These are phyloP conservation scores for Cerioporus squamosus DNA, from an alignment of 1,284 basidiomycete genomes.

Conservation along the genomic window DNA sequence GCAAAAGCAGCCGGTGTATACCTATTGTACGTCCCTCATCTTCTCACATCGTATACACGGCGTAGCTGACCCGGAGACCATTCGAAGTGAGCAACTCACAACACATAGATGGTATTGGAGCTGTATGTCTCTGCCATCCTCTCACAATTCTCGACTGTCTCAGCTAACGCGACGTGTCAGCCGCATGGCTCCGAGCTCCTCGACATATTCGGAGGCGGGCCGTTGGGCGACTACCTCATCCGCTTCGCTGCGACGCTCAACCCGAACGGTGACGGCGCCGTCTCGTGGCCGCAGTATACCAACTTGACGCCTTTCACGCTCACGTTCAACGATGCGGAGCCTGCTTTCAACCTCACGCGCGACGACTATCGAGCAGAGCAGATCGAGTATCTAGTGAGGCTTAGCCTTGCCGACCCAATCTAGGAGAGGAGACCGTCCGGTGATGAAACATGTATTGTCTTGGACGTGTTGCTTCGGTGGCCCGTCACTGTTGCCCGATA, in stretches of 20 bases:
- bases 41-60: background rate
- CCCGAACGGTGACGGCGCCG: conserved; percentile 41
- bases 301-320: conserved; percentile 41
- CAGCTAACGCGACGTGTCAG: background rate
- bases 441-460: too few relatives aligned
- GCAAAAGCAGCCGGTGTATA: conserved; percentile 49
- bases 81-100: conserved; percentile 47
- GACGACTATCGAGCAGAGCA: conserved; percentile 47
- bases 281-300: conserved; percentile 54
- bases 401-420: conserved; percentile 8
- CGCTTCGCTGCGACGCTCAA: conserved; percentile 18
- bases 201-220: conserved; percentile 20
- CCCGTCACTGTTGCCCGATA: too few relatives aligned
- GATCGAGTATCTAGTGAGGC: conserved; percentile 15
- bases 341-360: conserved; percentile 37
- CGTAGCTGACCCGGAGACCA: too few relatives aligned
- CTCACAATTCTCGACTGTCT: conserved; percentile 21
- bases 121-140: conserved; percentile 34
- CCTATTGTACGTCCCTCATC: conserved; percentile 44
- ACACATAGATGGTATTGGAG: conserved; percentile 47
- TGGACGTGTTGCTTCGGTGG: too few relatives aligned
- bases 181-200: conserved; percentile 18
- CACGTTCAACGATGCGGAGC: conserved; percentile 47
- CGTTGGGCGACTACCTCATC: conserved; percentile 21
- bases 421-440: too few relatives aligned